A percentile compares a stretch with the other conserved stretches of the same genome.
phyloP scores from a whole-genome alignment of 2,329 filamentous ascomycete species.

The Pestalotiopsis sp. region DNA sequence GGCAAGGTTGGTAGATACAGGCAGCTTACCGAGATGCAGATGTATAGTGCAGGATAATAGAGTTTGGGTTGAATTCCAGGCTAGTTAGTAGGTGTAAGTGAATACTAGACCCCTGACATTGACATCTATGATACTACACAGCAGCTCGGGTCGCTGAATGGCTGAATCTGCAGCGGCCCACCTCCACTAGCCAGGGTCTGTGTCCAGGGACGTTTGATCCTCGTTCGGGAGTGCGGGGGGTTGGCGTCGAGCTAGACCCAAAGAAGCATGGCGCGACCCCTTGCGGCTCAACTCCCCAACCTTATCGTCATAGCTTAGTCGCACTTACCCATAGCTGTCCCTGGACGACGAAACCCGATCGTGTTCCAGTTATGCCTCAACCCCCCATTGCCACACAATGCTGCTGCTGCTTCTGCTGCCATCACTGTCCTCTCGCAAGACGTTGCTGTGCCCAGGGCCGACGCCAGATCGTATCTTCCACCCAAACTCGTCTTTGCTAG shows the following conservation, averaged over 20 bases:
- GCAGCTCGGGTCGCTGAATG: no score
- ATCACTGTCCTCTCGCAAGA: background rate
- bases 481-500: background rate
- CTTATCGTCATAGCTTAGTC: slow-evolving; percentile 27
- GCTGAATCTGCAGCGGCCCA: no score
- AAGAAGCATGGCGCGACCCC: slow-evolving; percentile 16
- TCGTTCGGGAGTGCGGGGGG: slow-evolving; percentile 20
- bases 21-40: background rate
- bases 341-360: slow-evolving; percentile 45
- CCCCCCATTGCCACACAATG: slow-evolving; percentile 30
- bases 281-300: slow-evolving; percentile 25
- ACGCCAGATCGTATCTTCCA: slow-evolving; percentile 2
- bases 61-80: background rate
- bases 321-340: background rate
- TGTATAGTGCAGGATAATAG: background rate
- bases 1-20: background rate
- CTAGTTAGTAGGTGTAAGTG: no score
- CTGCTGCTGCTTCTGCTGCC: slow-evolving; percentile 15
- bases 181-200: slow-evolving; percentile 20
- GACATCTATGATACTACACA: no score
- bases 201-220: slow-evolving; percentile 25
- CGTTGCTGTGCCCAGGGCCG: background rate
- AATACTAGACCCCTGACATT: no score
- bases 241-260: slow-evolving; percentile 20
- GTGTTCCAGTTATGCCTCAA: slow-evolving; percentile 52